Base-by-base conservation (phyloP, 2,329 filamentous ascomycete genomes). In the Aureobasidium sp. region DNA sequence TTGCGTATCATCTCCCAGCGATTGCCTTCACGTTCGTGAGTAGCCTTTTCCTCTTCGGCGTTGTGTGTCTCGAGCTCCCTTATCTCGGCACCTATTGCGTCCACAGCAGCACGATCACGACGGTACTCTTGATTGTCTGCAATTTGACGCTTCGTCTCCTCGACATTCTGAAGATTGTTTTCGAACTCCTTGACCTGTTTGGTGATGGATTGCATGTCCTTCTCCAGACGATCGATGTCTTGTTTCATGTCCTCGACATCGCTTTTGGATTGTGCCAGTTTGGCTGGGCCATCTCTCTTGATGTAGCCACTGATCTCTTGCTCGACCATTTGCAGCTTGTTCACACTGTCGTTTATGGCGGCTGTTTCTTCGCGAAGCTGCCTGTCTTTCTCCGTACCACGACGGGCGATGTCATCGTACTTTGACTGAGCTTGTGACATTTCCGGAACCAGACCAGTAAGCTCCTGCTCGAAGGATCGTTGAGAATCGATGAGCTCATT, bases 51-150 rank as follows among this genome's bases (percentile, higher is more conserved):
- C 47, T 89, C 88, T 65, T 89, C 86, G 0, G 91, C 91, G 70
- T 94, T 90, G 65, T 91, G 86, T 12, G 82, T 81, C 73, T 92
- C 86, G 6, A 99, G 81, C 63, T 89, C 83, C 44, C 77, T 74
- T 65, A 99, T 92, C 64, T 94, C 89, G 19, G 74, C 73, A 60
- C 83, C 78, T 7, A 97, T 81, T 4, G 77, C 78, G 45, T 89
- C 81, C 1, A 97, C 80, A 40, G 86, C 81, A 60, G 85, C 82
- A 61, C 85, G 79, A 64, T 89, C 87, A 70, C 88, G 87, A 62
- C 94, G 89, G 72, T 91, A 96, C 65, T 86, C 86, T 57, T 97
- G 78, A 69, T 99, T 99, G 72, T 97, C 91, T 24, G 81, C 81
- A 67, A 99, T 96, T 66, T 90, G 91, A 68, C 90, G 88, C 76